Evolutionary conservation across 2,329 filamentous ascomycete genomes (phyloP).

Genomic region (Scopulariopsis brevicaulis): DNA sequence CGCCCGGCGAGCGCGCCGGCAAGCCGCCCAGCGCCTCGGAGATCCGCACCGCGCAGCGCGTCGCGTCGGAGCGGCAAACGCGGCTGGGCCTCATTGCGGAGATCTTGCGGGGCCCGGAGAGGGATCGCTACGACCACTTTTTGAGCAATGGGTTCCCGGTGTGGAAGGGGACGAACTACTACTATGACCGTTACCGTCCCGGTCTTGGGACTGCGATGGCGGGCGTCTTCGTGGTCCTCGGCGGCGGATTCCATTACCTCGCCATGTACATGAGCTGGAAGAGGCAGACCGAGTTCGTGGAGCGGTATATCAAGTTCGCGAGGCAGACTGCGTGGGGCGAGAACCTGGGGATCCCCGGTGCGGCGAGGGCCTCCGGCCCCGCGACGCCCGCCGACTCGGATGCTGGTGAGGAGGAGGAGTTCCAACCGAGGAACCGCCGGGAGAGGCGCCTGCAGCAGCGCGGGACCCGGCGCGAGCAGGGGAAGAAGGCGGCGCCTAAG

Average conservation of each 20-base stretch:
- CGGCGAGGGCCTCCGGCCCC: constrained; percentile 21
- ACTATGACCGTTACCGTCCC: constrained; percentile 88
- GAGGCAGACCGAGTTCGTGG: constrained; percentile 81
- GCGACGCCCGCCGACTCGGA: constrained; percentile 25
- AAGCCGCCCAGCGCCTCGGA: constrained; percentile 65
- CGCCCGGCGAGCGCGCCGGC: constrained; percentile 51
- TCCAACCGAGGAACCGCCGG: constrained; percentile 60
- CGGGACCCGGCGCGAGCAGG: constrained; percentile 61
- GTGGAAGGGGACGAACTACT: constrained; percentile 98
- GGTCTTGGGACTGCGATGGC: constrained; percentile 75
- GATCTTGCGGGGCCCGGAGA: constrained; percentile 68
- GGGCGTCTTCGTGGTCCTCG: constrained; percentile 71
- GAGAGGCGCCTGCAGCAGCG: constrained; percentile 84
- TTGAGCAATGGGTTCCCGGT: constrained; percentile 83
- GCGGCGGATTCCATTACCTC: constrained; percentile 79
- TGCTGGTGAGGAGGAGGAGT: constrained; percentile 17
- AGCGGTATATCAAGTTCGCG: constrained; percentile 84
- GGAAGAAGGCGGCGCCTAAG: constrained; percentile 37
- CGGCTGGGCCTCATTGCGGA: constrained; percentile 75
- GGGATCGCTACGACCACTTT: constrained; percentile 93
- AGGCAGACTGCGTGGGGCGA: constrained; percentile 84
- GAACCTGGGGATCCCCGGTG: constrained; percentile 56
- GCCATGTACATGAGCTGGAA: constrained; percentile 79
- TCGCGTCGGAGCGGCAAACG: constrained; percentile 72
- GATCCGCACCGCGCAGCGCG: constrained; percentile 67